Evolutionary conservation across 2,329 filamentous ascomycete genomes (phyloP).

Genomic region (Venturia carpophila): DNA sequence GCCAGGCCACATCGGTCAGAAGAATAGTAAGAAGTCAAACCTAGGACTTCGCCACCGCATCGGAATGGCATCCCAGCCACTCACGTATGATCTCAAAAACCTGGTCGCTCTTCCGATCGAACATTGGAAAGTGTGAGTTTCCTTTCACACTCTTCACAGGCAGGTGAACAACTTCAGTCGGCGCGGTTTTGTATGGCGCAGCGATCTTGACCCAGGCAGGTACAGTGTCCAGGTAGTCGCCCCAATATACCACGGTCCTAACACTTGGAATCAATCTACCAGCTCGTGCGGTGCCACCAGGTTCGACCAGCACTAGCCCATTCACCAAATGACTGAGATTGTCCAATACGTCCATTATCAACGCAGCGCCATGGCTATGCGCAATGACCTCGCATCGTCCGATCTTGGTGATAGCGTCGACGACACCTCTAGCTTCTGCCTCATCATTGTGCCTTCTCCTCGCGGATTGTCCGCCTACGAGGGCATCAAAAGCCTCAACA

Average conservation of each 20-base stretch:
- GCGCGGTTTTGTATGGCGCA: slow-evolving; percentile 10
- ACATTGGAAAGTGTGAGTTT: slow-evolving; percentile 20
- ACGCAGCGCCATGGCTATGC: slow-evolving; percentile 18
- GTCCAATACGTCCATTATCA: slow-evolving; percentile 11
- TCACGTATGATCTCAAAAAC: slow-evolving; percentile 8
- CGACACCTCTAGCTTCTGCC: slow-evolving; percentile 17
- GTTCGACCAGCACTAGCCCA: slow-evolving; percentile 6
- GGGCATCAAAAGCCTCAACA: slow-evolving; percentile 17
- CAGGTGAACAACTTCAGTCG: slow-evolving; percentile 12
- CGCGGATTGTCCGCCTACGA: slow-evolving; percentile 15
- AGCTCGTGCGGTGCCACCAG: not conserved
- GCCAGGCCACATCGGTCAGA: not conserved
- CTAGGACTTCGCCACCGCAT: not conserved
- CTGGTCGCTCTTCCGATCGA: slow-evolving; percentile 18
- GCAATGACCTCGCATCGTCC: slow-evolving; percentile 17
- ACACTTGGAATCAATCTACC: slow-evolving; percentile 3
- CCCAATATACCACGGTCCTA: slow-evolving; percentile 16
- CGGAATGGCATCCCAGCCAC: slow-evolving; percentile 2
- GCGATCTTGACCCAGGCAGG: slow-evolving; percentile 10
- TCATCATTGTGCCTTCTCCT: slow-evolving; percentile 17
- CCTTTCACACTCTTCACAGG: slow-evolving; percentile 15
- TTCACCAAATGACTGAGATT: not conserved
- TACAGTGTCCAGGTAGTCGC: slow-evolving; percentile 16
- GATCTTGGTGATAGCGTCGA: slow-evolving; percentile 17
- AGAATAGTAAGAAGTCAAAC: not conserved